A percentile compares a stretch with the other conserved stretches of the same genome.
Evolutionary conservation across 2,329 filamentous ascomycete species (phyloP).

Genomic region (Orbilia javanica): DNA sequence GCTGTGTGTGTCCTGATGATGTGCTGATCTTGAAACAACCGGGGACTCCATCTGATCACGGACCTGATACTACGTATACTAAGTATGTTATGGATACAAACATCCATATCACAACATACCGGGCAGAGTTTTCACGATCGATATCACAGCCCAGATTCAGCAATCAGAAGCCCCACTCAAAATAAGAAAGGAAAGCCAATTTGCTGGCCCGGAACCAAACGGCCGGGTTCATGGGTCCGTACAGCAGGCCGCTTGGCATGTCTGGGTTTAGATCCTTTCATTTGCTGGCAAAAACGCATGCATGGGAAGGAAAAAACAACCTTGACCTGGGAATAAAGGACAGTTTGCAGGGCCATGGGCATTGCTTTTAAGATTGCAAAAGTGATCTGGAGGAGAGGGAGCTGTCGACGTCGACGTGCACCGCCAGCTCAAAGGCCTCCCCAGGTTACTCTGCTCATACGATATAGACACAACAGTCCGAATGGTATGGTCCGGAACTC

Average conservation of each 20-base stretch:
- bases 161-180: slow-evolving; percentile 37
- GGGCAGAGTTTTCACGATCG: slow-evolving; percentile 26
- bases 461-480: not conserved
- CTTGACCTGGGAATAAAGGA: slow-evolving; percentile 25
- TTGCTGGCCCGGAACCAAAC: slow-evolving; percentile 58
- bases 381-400: not conserved
- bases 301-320: slow-evolving; percentile 26
- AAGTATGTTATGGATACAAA: not conserved
- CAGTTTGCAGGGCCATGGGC: slow-evolving; percentile 23
- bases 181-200: slow-evolving; percentile 58
- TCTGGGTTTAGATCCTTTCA: slow-evolving; percentile 50
- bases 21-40: slow-evolving; percentile 7
- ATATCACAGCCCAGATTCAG: slow-evolving; percentile 29
- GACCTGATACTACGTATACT: slow-evolving; percentile 14
- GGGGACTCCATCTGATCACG: slow-evolving; percentile 32
- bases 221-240: slow-evolving; percentile 58
- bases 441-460: not conserved
- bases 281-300: slow-evolving; percentile 36
- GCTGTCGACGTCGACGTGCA: slow-evolving; percentile 3
- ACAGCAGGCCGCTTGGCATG: slow-evolving; percentile 44
- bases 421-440: not conserved
- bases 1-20: slow-evolving; percentile 6
- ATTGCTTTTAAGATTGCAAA: slow-evolving; percentile 28
- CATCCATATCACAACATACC: slow-evolving; percentile 10
- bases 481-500: slow-evolving; percentile 1